Percentiles rank a stretch among this genome's conserved stretches.
Conservation (phyloP, 306 rosid species). For the Coriaria nepalensis region DNA sequence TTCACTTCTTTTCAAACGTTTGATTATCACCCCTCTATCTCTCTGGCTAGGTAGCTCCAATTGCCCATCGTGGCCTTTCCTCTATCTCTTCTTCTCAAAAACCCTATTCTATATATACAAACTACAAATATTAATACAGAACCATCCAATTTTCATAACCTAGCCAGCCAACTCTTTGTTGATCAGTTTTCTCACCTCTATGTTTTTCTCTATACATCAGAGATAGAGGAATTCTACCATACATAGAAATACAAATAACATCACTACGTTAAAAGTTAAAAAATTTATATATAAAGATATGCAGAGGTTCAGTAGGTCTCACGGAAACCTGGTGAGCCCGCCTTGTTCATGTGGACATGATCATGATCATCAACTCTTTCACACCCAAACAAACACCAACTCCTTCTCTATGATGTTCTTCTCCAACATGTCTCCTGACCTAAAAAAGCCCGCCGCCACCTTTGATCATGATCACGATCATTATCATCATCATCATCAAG, state of each 20-base stretch:
- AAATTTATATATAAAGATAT: constrained; percentile 15
- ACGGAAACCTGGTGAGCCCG: constrained; percentile 41
- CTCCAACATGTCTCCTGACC: constrained; percentile 44
- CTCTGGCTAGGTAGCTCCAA: background rate
- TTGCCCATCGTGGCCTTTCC: constrained; percentile 7
- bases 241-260: background rate
- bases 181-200: too few species aligned
- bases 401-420: constrained; percentile 42
- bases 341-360: constrained; percentile 43
- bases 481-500: constrained; percentile 14
- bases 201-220: too few species aligned
- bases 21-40: constrained; percentile 16
- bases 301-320: constrained; percentile 53
- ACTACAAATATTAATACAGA: too few species aligned
- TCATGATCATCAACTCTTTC: constrained; percentile 13
- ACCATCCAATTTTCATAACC: too few species aligned
- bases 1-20: constrained; percentile 27
- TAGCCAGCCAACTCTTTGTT: too few species aligned
- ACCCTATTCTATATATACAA: background rate
- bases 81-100: constrained; percentile 1
- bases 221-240: background rate
- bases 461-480: constrained; percentile 16
- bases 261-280: background rate
- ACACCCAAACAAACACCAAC: constrained; percentile 30
- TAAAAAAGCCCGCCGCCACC: constrained; percentile 6